Evolutionary conservation across 495 filamentous ascomycete species (phyloP).

Genomic region (Aspergillus indologenus): DNA sequence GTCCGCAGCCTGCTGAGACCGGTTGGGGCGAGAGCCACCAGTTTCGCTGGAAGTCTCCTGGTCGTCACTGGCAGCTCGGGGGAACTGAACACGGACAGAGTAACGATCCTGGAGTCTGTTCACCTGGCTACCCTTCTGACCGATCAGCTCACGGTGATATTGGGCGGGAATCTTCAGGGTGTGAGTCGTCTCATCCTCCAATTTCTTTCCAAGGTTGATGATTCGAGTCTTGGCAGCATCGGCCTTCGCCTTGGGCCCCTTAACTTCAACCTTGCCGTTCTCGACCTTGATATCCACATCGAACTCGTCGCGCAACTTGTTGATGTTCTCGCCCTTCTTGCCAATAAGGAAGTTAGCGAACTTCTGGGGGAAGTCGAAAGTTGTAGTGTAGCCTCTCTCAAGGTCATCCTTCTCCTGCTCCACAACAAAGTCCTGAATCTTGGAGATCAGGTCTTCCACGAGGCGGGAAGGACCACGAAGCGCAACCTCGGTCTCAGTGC

Average conservation of each 20-base stretch:
- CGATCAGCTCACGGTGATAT: constrained; percentile 75
- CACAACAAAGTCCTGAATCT: constrained; percentile 71
- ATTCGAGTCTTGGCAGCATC: constrained; percentile 80
- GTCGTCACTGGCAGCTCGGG: constrained; percentile 69
- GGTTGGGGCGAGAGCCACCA: constrained; percentile 55
- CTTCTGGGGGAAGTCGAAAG: constrained; percentile 92
- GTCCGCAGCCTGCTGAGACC: constrained; percentile 72
- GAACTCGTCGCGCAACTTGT: constrained; percentile 91
- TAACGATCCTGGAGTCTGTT: constrained; percentile 78
- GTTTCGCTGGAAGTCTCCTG: constrained; percentile 71
- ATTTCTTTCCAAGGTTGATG: constrained; percentile 66
- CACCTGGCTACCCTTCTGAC: constrained; percentile 61
- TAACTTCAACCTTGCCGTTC: constrained; percentile 67
- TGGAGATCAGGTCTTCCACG: constrained; percentile 66
- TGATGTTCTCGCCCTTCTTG: constrained; percentile 87
- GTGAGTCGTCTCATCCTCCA: constrained; percentile 84
- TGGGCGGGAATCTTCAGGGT: constrained; percentile 83
- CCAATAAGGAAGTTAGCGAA: constrained; percentile 92
- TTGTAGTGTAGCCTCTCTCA: constrained; percentile 77
- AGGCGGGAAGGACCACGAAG: constrained; percentile 71
- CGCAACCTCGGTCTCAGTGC: constrained; percentile 53
- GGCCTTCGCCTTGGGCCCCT: constrained; percentile 74
- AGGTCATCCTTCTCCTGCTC: constrained; percentile 84
- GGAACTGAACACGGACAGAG: constrained; percentile 91
- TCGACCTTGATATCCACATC: constrained; percentile 94